Conservation (phyloP, 768 basidiomycete genomes). For the Phallus indusiatus region DNA sequence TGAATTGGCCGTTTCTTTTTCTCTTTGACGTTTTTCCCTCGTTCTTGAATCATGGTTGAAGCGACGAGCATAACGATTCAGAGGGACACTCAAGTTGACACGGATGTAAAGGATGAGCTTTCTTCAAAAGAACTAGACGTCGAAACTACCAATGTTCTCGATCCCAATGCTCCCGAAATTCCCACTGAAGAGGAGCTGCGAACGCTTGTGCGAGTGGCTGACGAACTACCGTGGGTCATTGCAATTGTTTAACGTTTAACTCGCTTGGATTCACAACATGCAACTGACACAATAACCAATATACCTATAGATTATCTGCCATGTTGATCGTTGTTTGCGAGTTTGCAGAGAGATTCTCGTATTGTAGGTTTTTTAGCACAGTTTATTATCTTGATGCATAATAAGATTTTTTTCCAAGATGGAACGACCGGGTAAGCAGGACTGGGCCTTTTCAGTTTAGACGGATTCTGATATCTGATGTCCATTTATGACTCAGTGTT, state of each 20-base stretch:
- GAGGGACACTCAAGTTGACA: no score
- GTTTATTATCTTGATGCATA: background rate
- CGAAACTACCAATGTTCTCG: background rate
- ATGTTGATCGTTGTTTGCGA: slow-evolving; percentile 7
- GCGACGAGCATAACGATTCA: no score
- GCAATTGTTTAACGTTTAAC: no score
- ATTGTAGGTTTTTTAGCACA: background rate
- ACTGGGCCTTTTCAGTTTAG: background rate
- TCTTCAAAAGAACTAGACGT: background rate
- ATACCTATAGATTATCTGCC: background rate
- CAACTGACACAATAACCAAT: background rate
- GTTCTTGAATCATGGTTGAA: no score
- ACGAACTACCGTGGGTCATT: slow-evolving; percentile 2
- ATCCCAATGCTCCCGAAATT: background rate
- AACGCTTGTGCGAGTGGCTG: slow-evolving; percentile 1
- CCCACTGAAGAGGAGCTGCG: slow-evolving; percentile 5
- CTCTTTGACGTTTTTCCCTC: no score
- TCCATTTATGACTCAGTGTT: background rate
- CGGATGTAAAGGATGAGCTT: no score
- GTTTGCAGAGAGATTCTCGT: slow-evolving; percentile 7
- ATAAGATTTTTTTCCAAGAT: background rate
- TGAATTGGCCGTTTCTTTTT: no score
- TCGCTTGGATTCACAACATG: background rate
- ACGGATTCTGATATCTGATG: background rate
- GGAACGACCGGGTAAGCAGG: slow-evolving; percentile 4